Base-by-base conservation (phyloP, 108 stramenopile genomes). In the Nitzschia sp. region DNA sequence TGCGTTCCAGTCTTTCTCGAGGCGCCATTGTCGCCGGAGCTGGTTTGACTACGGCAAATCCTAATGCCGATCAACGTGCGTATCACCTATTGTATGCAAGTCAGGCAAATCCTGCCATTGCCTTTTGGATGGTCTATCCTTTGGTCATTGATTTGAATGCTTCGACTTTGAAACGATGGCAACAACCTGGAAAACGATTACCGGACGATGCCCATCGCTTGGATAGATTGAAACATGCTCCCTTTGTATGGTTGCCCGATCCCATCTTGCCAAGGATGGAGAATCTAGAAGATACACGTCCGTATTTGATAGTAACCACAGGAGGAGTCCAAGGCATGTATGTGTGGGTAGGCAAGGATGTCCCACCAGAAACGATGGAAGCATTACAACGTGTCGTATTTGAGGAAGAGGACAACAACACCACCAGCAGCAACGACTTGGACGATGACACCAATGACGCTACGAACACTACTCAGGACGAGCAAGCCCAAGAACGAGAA, bases 41-140 rank as follows among this genome's bases (percentile, higher is more conserved):
- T n/a, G n/a, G n/a, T n/a, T 73, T 53, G 50, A 52, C 26, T 31
- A 66, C 35, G 46, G 74, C 77, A 54, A 72, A 58, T n/a, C 92
- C 89, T 0, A 80, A 67, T n/a, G 89, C 71, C 53, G 93, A 94
- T 66, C 90, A 91, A 62, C 81, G 93, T 31, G 87, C 89, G 6
- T 81, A 81, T 56, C 75, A 76, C 48, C 48, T 86, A 32, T 78
- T 72, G 50, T 75, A 90, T 53, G 79, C 82, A 0, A 56, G 73
- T 9, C 76, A 63, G 53, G 77, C 74, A 11, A 60, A 72, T 25
- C 89, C 90, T 5, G 57, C 79, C 46, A 71, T 76, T 32, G 75
- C 81, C 22, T 59, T 89, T 64, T 77, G 78, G 56, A 63, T 80
- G 52, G 84, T 89, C 38, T 54, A 62, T 55, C 73, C 73, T 17